Percentiles rank a stretch among this genome's conserved stretches.
Conservation (phyloP, 2,329 filamentous ascomycete species). For the Beauveria asiatica region DNA sequence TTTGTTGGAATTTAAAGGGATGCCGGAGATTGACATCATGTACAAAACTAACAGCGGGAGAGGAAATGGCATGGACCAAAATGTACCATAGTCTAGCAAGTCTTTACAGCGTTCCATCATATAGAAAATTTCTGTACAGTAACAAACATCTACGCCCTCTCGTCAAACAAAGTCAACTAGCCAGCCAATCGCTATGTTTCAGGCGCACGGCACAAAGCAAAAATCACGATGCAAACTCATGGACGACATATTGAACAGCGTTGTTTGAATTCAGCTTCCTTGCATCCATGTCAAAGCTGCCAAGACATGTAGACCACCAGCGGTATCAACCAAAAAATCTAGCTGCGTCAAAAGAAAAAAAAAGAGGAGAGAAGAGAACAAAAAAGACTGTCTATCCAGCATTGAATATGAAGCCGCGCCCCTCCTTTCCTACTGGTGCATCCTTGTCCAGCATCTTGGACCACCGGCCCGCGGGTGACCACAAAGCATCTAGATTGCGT, state of each 20-base stretch:
- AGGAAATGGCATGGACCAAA: background rate
- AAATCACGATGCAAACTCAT: background rate
- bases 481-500: background rate
- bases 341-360: slow-evolving; percentile 5
- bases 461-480: background rate
- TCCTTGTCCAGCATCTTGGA: background rate
- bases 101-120: slow-evolving; percentile 1
- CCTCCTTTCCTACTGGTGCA: background rate
- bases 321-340: slow-evolving; percentile 15
- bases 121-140: slow-evolving; percentile 1
- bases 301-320: background rate
- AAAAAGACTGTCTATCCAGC: slow-evolving; percentile 11
- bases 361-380: slow-evolving; percentile 12
- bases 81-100: background rate
- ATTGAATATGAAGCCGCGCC: background rate
- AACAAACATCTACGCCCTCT: background rate
- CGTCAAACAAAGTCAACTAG: too few relatives aligned
- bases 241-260: too few relatives aligned
- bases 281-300: background rate
- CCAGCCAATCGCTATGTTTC: too few relatives aligned
- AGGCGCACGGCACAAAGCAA: background rate
- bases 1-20: background rate
- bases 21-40: background rate
- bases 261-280: background rate
- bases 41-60: background rate